Conservation (phyloP, 768 basidiomycete genomes). For the Boletus fagicola region DNA sequence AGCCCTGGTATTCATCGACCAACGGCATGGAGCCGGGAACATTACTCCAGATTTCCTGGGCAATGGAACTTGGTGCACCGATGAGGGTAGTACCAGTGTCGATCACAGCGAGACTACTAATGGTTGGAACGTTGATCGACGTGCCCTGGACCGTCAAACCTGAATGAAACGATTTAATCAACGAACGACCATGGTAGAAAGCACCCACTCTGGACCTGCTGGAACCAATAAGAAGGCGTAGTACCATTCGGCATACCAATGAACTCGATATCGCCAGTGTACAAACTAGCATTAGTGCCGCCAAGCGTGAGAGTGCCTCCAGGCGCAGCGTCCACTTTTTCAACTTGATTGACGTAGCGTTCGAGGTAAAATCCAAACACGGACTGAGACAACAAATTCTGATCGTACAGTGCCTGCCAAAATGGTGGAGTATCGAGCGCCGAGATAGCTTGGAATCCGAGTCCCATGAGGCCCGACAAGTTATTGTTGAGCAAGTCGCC, state of each 20-base stretch:
- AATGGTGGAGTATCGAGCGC: conserved; percentile 54
- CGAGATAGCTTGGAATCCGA: conserved; percentile 62
- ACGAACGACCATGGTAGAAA: too few relatives aligned
- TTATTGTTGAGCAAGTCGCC: fast-evolving
- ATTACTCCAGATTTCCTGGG: conserved; percentile 57
- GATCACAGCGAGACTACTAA: conserved; percentile 60
- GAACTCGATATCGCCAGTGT: conserved; percentile 67
- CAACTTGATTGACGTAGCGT: conserved; percentile 40
- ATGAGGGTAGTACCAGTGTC: conserved; percentile 93
- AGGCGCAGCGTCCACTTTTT: conserved; percentile 36
- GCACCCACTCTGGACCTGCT: conserved; percentile 48
- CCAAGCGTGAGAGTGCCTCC: conserved; percentile 74
- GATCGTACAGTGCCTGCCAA: conserved; percentile 53
- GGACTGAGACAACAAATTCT: conserved; percentile 41
- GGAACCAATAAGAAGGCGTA: conserved; percentile 53
- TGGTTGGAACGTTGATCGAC: conserved; percentile 41
- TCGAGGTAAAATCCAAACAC: conserved; percentile 67
- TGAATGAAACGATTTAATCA: conserved; percentile 21
- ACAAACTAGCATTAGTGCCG: conserved; percentile 54
- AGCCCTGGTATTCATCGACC: conserved; percentile 50
- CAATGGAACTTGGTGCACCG: conserved; percentile 67
- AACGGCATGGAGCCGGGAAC: conserved; percentile 57
- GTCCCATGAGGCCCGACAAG: conserved; percentile 69
- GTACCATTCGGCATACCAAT: conserved; percentile 39
- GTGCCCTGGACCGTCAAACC: conserved; percentile 59